These are phyloP conservation scores for Irpex rosettiformis DNA, from an alignment of 1,284 basidiomycete species.

Conservation along the genomic window DNA sequence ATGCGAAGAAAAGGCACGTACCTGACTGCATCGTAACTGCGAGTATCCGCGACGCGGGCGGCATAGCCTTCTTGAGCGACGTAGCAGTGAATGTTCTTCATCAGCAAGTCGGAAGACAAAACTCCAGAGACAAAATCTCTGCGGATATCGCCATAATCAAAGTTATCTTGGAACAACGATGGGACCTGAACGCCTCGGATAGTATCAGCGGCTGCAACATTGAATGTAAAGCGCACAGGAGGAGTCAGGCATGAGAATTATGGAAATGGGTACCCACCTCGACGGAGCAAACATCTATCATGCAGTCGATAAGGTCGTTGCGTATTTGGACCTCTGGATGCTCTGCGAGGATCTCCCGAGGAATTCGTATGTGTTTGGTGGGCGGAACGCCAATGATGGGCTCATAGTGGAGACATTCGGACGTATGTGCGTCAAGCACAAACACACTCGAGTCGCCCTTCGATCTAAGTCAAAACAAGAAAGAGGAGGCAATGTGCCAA, in stretches of 20 bases:
- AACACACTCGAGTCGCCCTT: conserved; percentile 70
- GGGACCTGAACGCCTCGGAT: conserved; percentile 62
- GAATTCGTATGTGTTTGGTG: conserved; percentile 56
- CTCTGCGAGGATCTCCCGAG: conserved; percentile 63
- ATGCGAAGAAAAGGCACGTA: conserved; percentile 29
- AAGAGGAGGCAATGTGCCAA: background rate
- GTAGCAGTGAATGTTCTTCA: conserved; percentile 93
- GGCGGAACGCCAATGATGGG: conserved; percentile 63
- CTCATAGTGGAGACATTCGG: conserved; percentile 79
- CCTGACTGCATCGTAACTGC: conserved; percentile 87
- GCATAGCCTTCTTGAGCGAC: conserved; percentile 85
- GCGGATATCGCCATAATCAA: conserved; percentile 93
- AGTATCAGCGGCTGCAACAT: conserved; percentile 1
- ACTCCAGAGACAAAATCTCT: conserved; percentile 96
- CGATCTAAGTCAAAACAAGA: conserved; percentile 40
- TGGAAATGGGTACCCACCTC: conserved; percentile 49
- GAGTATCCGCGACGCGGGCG: conserved; percentile 85
- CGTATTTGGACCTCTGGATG: conserved; percentile 80
- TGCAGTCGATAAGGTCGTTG: conserved; percentile 86
- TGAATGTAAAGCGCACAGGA: background rate
- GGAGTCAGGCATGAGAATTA: background rate
- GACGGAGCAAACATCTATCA: conserved; percentile 90
- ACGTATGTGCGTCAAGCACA: conserved; percentile 70
- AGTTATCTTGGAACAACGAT: conserved; percentile 97
- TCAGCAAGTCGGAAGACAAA: conserved; percentile 91